Evolutionary conservation across 805 yeast species (phyloP).

Genomic region (Pichia ethanolica): DNA sequence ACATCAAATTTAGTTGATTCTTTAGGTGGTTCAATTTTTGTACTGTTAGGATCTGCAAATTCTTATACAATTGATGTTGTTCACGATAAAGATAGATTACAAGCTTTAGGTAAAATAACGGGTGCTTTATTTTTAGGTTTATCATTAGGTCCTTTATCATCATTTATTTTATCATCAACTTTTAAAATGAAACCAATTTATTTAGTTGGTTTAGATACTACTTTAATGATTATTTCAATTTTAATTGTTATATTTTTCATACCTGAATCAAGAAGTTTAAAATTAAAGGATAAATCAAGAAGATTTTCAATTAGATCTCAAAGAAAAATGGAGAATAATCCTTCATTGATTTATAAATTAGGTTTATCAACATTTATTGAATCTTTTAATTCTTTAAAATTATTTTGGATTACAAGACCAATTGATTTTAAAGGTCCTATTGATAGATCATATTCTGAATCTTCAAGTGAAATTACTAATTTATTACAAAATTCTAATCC

Average conservation of each 20-base stretch:
- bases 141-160: constrained; percentile 58
- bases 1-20: constrained; percentile 39
- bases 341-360: constrained; percentile 5
- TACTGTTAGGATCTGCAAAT: constrained; percentile 50
- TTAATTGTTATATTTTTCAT: constrained; percentile 33
- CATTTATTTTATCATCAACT: constrained; percentile 30
- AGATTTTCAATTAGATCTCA: constrained; percentile 13
- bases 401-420: constrained; percentile 43
- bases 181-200: constrained; percentile 22
- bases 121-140: constrained; percentile 55
- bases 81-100: constrained; percentile 50
- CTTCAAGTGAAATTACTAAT: not conserved
- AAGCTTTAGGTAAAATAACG: constrained; percentile 49
- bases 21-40: constrained; percentile 55
- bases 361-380: constrained; percentile 9
- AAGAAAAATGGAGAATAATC: not conserved
- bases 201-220: constrained; percentile 27
- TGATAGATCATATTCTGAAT: not conserved
- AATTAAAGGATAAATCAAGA: constrained; percentile 48
- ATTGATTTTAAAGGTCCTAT: not conserved
- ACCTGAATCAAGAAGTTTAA: constrained; percentile 58
- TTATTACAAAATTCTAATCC: not conserved
- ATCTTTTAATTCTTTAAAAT: constrained; percentile 28
- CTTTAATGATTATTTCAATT: constrained; percentile 27
- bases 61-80: constrained; percentile 72